Evolutionary conservation across 2,329 filamentous ascomycete species (phyloP), one percentile per base, ranked within the genome.

Genomic region (Beauveria sp.): DNA sequence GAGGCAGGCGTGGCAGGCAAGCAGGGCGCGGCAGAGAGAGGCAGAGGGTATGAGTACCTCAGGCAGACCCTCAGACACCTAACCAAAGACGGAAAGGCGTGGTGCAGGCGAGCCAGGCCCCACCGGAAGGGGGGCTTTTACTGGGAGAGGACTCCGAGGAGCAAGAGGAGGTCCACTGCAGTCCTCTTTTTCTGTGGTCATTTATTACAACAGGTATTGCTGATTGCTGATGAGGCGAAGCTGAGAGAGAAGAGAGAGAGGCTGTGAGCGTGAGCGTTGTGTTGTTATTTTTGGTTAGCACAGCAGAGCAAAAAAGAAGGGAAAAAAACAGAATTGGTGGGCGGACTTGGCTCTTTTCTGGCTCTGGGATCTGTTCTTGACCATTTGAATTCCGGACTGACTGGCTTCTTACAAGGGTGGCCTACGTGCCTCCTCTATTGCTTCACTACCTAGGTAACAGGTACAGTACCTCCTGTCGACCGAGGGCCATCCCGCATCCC

Each of bases 401-500:
- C 31, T 34, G 31, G 9, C 31, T 34, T 34, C 10, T 34, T 34
- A 10, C 31, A 34, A 34, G 31, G 31, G 9, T 34, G 10, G 12
- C 31, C 31, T 12, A 34, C 10, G 12, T 12, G 5, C 10, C 31
- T 34, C 31, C 31, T 34, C 31, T 34, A 34, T 34, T 34, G 31
- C 31, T 34, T 34, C 10, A 43, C 40, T 43, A 43, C 14, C 40
- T n/a, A 18, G 14, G 40, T 16, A 43, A 14, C 4, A 43, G 40
- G 16, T 20, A 46, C 20, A 31, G 31, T 38, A 20, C 18, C 5
- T 40, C 16, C 22, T 28, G 14, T 54, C 52, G 22, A 55, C 22
- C 22, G 54, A 46, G 26, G 54, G 54, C 28, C 28, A 57, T 57
- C 54, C 43, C 54, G 20, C 54, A 49, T 57, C 28, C 54, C 43